Base-by-base conservation (phyloP, 2,329 filamentous ascomycete species). In the Sporothrix brasiliensis region DNA sequence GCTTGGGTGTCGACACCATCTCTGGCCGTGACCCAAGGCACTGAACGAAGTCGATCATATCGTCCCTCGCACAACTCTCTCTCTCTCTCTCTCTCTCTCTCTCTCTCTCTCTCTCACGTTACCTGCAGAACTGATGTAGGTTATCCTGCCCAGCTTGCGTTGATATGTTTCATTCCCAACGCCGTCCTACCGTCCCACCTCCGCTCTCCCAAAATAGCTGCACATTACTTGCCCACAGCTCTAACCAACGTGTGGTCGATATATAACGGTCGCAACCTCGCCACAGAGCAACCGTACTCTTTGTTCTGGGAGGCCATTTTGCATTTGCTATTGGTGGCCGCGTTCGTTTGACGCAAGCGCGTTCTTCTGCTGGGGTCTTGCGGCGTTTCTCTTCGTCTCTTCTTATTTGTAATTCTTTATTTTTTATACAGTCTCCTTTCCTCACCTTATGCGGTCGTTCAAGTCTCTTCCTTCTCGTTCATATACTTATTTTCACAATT, bases 1-100 rank as follows among this genome's bases (percentile, higher is more conserved):
- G 56, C 65, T 21, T 67, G 47, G 3, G 4, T 67, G 19, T 21
- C 63, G 6, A 67, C 49, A 52, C 63, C 63, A 52, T 67, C 47
- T 50, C 30, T 49, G 3, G 13, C 6, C 47, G 24, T 21, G n/a
- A 10, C 4, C 54, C 21, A 61, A n/a, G 13, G 2, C 56, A 21
- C 41, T 47, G 3, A 63, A 16, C 11, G 39, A 41, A 11, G 13
- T 14, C 13, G n/a, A 7, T 6, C 21, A 34, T 44, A 16, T 24
- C 9, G 13, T 19, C n/a, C 21, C 39, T 63, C 39, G 4, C 14
- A 16, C 10, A 34, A 9, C 34, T 34, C 4, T 9, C 4, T 34
- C 1, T 34, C 34, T 44, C 41, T 16, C 11, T 44, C n/a, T 14
- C 58, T 27, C 34, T 34, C 4, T 9, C 4, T 34, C 1, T 34